Evolutionary conservation across 345 rosid species (phyloP).

Genomic region (Kandelia obovata): DNA sequence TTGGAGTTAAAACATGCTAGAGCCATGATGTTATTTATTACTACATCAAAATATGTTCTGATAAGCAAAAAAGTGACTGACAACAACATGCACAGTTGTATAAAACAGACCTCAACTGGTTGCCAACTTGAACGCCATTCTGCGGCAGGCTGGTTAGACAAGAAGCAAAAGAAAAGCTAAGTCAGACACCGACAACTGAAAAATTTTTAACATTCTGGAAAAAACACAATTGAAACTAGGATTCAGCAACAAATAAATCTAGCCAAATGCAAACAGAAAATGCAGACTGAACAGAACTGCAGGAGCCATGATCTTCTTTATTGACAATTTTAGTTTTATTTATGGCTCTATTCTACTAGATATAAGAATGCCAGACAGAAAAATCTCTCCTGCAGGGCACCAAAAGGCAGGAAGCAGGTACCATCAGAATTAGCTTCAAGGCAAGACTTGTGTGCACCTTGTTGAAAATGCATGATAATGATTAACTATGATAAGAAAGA

Average conservation of each 20-base stretch:
- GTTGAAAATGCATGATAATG: neutral
- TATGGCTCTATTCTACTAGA: too few species aligned
- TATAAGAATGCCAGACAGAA: too few species aligned
- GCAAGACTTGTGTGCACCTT: neutral
- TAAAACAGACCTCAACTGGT: constrained; percentile 69
- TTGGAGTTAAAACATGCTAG: too few species aligned
- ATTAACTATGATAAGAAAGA: too few species aligned
- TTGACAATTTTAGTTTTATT: too few species aligned
- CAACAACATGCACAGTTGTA: neutral
- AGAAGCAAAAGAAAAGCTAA: constrained; percentile 9
- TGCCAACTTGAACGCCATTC: constrained; percentile 58
- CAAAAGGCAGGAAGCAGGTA: neutral
- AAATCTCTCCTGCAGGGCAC: neutral
- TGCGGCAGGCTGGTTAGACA: constrained; percentile 41
- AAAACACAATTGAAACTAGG: neutral
- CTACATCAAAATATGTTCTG: neutral
- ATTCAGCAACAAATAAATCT: neutral
- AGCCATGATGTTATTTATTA: neutral
- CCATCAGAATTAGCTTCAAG: neutral
- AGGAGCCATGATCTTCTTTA: too few species aligned
- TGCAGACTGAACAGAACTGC: too few species aligned
- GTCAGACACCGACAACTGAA: constrained; percentile 16
- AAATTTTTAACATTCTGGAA: constrained; percentile 13
- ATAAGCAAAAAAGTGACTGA: neutral
- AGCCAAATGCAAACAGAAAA: too few species aligned